Base-by-base conservation (phyloP, 805 yeast species). In the Teunomyces funiuensis region DNA sequence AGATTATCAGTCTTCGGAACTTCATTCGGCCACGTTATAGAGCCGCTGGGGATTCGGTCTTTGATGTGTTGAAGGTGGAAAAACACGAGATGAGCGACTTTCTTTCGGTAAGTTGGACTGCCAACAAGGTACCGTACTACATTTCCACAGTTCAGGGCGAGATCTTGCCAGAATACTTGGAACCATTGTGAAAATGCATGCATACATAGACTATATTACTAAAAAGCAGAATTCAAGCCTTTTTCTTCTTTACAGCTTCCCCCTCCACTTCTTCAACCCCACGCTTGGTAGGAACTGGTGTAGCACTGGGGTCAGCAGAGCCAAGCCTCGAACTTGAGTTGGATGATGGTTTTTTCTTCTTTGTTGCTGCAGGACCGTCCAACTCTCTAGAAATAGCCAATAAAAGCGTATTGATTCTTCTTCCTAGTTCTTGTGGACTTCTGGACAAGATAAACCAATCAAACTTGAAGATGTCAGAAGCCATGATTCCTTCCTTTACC, bases 101-200 rank as follows among this genome's bases (percentile, higher is more conserved):
- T 40, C 79, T 82, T 41, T 79, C 89, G 31, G 97, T 90, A 6
- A 85, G 95, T 36, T 89, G 97, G 97, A 88, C 96, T 0, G 81
- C 83, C 5, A 88, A 85, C 36, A 88, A 88, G 41, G 87, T 86
- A 1, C 80, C 79, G 7, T 89, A 86, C 61, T 90, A 77, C 59
- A 78, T 90, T 6, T 79, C 93, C 11, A 82, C 88, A 7, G 86
- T 87, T 4, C 68, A 73, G 50, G 64, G 63, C 2, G 54, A 55
- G 4, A 61, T 76, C 3, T 51, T 61, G 31, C 57, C 61, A 3
- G 71, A 69, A 40, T 69, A 65, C 41, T 50, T 61, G 39, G 37
- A 33, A 23, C 30, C 30, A 7, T 33, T 15, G 10, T 22, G 15
- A 11, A n/a, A n/a, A n/a, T n/a, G n/a, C n/a, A 31, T 18, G 11